phyloP scores from a whole-genome alignment of 768 basidiomycete species.

The Pulveroboletus frians region DNA sequence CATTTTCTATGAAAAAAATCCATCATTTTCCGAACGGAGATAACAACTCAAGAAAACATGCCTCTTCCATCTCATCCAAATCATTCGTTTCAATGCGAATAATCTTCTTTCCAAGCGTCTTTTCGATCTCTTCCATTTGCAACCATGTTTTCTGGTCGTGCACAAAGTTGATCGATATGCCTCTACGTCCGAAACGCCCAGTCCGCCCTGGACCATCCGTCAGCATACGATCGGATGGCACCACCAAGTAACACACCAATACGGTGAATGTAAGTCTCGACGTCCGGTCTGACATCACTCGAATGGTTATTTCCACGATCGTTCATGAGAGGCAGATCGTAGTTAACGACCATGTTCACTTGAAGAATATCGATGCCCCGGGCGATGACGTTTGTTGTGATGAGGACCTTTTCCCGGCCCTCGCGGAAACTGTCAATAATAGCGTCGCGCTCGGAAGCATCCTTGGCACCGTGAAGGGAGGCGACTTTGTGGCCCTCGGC shows the following conservation, averaged over 20 bases:
- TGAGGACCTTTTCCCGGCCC: conserved; percentile 93
- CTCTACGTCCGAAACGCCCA: conserved; percentile 95
- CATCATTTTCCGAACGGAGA: neutral
- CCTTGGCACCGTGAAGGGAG: conserved; percentile 92
- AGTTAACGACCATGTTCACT: conserved; percentile 99
- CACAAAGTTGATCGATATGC: conserved; percentile 96
- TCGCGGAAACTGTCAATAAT: conserved; percentile 95
- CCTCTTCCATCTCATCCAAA: conserved; percentile 92
- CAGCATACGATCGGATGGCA: neutral
- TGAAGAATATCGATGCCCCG: conserved; percentile 98
- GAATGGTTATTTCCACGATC: conserved; percentile 47
- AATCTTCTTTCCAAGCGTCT: conserved; percentile 71
- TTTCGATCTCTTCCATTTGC: conserved; percentile 88
- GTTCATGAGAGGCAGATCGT: conserved; percentile 85
- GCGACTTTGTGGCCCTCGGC: conserved; percentile 94
- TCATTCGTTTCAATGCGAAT: conserved; percentile 84
- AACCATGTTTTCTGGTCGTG: conserved; percentile 83
- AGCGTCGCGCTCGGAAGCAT: conserved; percentile 80
- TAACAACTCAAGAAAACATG: conserved; percentile 31
- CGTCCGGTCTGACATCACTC: conserved; percentile 66
- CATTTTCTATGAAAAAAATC: conserved; percentile 53
- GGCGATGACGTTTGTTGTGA: conserved; percentile 98
- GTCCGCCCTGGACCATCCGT: conserved; percentile 69
- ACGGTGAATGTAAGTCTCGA: conserved; percentile 97
- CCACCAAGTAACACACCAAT: conserved; percentile 59